Percentiles rank a stretch among this genome's conserved stretches.
phyloP scores from a whole-genome alignment of 768 basidiomycete species.

The Tricholoma matsutake region DNA sequence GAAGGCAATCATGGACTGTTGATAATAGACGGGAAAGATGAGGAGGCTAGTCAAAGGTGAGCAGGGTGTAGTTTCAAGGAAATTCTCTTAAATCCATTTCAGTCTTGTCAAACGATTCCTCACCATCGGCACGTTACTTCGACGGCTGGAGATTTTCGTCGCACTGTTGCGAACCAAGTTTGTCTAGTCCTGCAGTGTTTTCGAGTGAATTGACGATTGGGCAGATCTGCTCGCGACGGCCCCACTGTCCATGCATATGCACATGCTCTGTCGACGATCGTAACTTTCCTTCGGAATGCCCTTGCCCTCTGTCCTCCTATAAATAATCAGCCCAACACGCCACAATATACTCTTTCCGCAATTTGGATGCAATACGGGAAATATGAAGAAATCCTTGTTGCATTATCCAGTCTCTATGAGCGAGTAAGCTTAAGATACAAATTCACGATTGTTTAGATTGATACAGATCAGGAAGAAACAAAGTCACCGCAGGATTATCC shows the following conservation, averaged over 20 bases:
- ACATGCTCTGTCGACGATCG: conserved; percentile 56
- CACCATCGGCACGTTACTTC: conserved; percentile 61
- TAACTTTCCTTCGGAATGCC: conserved; percentile 47
- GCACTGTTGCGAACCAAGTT: conserved; percentile 49
- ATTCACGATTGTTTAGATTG: background rate
- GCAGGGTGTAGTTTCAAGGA: conserved; percentile 1
- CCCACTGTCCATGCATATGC: conserved; percentile 65
- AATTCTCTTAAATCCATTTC: background rate
- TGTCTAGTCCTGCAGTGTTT: conserved; percentile 1
- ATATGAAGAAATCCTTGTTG: conserved; percentile 46
- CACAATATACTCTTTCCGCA: conserved; percentile 31
- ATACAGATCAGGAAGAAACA: conserved; percentile 28
- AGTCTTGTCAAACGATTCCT: conserved; percentile 65
- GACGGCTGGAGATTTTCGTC: conserved; percentile 61
- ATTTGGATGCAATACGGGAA: conserved; percentile 50
- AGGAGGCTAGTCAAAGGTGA: conserved; percentile 56
- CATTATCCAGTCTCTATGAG: conserved; percentile 56
- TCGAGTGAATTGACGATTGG: conserved; percentile 4
- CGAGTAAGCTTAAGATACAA: conserved; percentile 41
- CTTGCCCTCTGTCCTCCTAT: conserved; percentile 41
- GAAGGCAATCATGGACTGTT: conserved; percentile 35
- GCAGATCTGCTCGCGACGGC: conserved; percentile 43
- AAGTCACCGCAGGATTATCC: conserved; percentile 38
- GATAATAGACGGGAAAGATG: conserved; percentile 56
- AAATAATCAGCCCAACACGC: conserved; percentile 14